phyloP scores from a whole-genome alignment of 208 protist species.

The Acanthamoeba sp. region DNA sequence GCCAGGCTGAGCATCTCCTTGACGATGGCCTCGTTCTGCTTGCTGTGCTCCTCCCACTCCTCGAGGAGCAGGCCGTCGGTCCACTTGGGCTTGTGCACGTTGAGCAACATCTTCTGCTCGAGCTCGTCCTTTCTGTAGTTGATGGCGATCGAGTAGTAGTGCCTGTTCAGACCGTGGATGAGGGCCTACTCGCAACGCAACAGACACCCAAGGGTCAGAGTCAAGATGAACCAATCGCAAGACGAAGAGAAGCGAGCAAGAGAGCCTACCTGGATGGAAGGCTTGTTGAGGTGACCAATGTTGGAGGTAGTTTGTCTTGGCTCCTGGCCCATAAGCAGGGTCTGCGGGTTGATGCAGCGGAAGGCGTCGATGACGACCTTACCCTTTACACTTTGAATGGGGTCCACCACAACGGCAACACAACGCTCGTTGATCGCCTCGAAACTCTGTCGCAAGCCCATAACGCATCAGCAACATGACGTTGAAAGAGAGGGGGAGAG shows the following conservation, averaged over 20 bases:
- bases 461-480: neutral
- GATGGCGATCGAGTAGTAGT: constrained; percentile 99
- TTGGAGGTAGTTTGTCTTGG: constrained; percentile 99
- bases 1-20: constrained; percentile 92
- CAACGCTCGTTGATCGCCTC: constrained; percentile 98
- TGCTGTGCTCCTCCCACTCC: constrained; percentile 90
- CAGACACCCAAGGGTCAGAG: neutral
- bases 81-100: constrained; percentile 99
- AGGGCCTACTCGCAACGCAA: constrained; percentile 90
- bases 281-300: constrained; percentile 98
- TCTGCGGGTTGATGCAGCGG: constrained; percentile 95
- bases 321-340: constrained; percentile 95
- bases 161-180: constrained; percentile 97
- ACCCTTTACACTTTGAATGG: constrained; percentile 99
- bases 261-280: constrained; percentile 93
- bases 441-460: constrained; percentile 91
- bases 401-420: constrained; percentile 99
- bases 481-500: constrained; percentile 29
- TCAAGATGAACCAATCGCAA: neutral
- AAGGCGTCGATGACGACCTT: constrained; percentile 99
- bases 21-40: constrained; percentile 91
- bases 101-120: constrained; percentile 99
- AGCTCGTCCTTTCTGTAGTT: constrained; percentile 99
- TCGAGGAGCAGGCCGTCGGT: constrained; percentile 96
- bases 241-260: constrained; percentile 14